Base-by-base conservation (phyloP, 352 stramenopile species). In the Phytopythium delawarense region DNA sequence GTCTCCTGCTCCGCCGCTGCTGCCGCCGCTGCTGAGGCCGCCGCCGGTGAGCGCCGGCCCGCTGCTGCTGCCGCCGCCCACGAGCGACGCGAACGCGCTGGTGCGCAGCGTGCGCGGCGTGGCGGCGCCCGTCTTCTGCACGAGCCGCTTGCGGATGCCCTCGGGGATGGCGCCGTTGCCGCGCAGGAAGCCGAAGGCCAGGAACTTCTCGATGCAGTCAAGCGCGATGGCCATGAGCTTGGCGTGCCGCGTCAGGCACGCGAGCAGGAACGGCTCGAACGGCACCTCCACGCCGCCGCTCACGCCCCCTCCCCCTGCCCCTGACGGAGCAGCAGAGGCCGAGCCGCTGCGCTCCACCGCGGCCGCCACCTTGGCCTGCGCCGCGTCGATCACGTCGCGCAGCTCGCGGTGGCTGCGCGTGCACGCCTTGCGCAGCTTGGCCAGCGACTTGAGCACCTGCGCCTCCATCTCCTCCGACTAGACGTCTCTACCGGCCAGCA, bases 201-300 rank as follows among this genome's bases (percentile, higher is more conserved):
- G 63, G 65, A 97, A 91, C 68, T 96, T 97, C 62, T 98, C 89
- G 53, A 98, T 81, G 45, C 81, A 93, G 63, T 98, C 91, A 56
- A 98, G 65, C 15, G 89, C 84, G 20, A 92, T 67, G 4, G 78
- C 83, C 45, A 91, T 82, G 51, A 92, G 67, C 64, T 94, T 94
- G 45, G 79, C 76, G 58, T 90, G 78, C 13, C 84, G 83, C 30
- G 85, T 91, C 44, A 92, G 63, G 61, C 83, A 88, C 37, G 83
- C 85, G 2, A 89, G 63, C 32, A 92, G 59, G 40, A 94, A 91
- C 8, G 85, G 85, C 61, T 88, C 78, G 44, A 92, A 90, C 4
- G 83, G 83, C 37, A 89, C 80, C 53, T 90, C 79, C 3, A 61
- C 65, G 37, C 59, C 60, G 49, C 64, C 64, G 37, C 74, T 72